These are phyloP conservation scores for Perkinsus olseni DNA, from an alignment of 169 alveolate genomes.

Conservation along the genomic window DNA sequence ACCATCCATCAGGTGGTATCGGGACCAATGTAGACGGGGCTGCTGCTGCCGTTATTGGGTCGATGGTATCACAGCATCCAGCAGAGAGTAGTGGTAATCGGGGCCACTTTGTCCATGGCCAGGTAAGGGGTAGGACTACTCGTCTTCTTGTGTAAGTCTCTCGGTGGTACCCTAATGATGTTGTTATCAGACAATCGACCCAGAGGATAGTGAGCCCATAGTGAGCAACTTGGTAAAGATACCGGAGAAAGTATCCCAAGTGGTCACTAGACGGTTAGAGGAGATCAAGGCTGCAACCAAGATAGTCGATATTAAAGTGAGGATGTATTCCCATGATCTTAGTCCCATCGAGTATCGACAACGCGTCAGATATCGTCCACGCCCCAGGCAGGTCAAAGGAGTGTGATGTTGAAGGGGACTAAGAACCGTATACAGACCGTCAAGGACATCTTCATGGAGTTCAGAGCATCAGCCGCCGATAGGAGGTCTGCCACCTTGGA, in stretches of 20 bases:
- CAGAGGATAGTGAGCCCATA: not conserved
- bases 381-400: not conserved
- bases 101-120: not conserved
- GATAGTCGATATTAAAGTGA: not conserved
- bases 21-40: not conserved
- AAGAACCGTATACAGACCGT: not conserved
- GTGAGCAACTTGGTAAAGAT: not conserved
- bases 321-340: no score
- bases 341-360: no score
- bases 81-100: not conserved
- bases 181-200: not conserved
- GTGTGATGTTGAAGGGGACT: not conserved
- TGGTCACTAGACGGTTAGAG: not conserved
- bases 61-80: not conserved
- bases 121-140: not conserved
- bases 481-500: not conserved
- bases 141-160: not conserved
- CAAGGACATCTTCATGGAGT: not conserved
- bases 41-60: not conserved
- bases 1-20: not conserved
- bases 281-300: not conserved
- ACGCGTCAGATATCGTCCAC: not conserved
- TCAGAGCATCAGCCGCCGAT: not conserved
- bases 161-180: not conserved
- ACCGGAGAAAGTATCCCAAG: not conserved